Base-by-base conservation (phyloP, 345 rosid species). In the Melaleuca quinquenervia region DNA sequence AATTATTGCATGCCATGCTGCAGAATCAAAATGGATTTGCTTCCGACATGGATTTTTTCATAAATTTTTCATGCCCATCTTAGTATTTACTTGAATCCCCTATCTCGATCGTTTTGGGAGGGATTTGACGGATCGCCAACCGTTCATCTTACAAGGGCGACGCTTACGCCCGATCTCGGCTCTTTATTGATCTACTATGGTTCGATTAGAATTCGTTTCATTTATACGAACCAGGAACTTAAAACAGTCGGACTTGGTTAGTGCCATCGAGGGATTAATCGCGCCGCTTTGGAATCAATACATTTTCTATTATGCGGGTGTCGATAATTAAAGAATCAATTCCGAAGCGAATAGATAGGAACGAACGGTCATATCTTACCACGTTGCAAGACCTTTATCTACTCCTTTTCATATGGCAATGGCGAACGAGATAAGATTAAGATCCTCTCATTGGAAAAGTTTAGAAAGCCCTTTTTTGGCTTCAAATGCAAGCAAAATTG, bases 231-330 rank as follows among this genome's bases (percentile, higher is more conserved):
- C 20, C 0, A 2, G 12, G 16, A 24, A 32, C 18, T 8, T 6
- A 10, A 3, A 22, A 32, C 21, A 7, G 3, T 20, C 0, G 6
- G 0, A 0, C 3, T 32, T 8, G 24, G 6, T 62, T 62, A 4
- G n/a, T n/a, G n/a, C n/a, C n/a, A n/a, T n/a, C n/a, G 4, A 41
- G 41, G 4, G 41, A 41, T 41, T 41, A 41, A 41, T 41, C 4
- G 4, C 41, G 4, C 41, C 4, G 41, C 4, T 41, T 4, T 2
- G 41, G 41, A 16, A 32, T 29, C 20, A 5, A 1, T 7, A 27
- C 1, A 24, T 6, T 27, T n/a, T 58, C 6, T n/a, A 12, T 4
- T 1, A 0, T 12, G 3, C 1, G 12, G 8, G 4, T 7, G 22
- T 18, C 1, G 24, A 1, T 16, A 15, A 29, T 7, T 7, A 6